phyloP scores from a whole-genome alignment of 331 rosid genomes.

The Stylosanthes scabra region DNA sequence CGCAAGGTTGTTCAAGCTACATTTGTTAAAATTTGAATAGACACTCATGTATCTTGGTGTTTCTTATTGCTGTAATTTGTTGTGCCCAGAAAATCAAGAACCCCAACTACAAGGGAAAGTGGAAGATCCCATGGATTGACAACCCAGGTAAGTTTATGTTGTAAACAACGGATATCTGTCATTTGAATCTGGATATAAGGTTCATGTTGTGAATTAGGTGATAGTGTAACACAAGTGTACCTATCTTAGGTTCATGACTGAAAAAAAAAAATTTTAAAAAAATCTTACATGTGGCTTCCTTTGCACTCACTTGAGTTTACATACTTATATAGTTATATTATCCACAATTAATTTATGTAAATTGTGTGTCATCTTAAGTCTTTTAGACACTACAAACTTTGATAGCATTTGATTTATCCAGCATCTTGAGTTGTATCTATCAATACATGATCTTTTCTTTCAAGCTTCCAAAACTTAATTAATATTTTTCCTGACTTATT shows the following conservation, averaged over 20 bases:
- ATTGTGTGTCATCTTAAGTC: not conserved
- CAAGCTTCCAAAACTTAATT: conserved; percentile 1
- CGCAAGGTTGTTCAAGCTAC: conserved; percentile 64
- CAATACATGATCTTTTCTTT: conserved; percentile 10
- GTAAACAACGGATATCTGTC: conserved; percentile 18
- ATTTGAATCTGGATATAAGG: conserved; percentile 23
- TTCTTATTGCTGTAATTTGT: conserved; percentile 37
- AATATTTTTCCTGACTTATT: not conserved
- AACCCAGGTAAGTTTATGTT: conserved; percentile 73
- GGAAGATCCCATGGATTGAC: conserved; percentile 93
- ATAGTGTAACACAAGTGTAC: conserved; percentile 10
- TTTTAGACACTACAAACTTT: not conserved
- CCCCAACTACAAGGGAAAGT: conserved; percentile 94
- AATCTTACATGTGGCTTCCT: not conserved
- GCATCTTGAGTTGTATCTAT: not conserved
- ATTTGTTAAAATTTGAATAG: conserved; percentile 28
- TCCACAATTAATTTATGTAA: not conserved
- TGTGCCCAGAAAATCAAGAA: conserved; percentile 81
- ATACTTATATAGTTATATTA: not conserved
- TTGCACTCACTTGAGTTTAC: conserved; percentile 21
- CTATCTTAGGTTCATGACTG: conserved; percentile 1
- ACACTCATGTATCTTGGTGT: conserved; percentile 18
- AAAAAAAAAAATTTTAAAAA: too few species aligned
- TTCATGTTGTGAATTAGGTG: conserved; percentile 19
- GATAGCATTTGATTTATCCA: not conserved